Base-by-base conservation (phyloP, 2,329 filamentous ascomycete genomes). In the Phialemoniopsis sp. region DNA sequence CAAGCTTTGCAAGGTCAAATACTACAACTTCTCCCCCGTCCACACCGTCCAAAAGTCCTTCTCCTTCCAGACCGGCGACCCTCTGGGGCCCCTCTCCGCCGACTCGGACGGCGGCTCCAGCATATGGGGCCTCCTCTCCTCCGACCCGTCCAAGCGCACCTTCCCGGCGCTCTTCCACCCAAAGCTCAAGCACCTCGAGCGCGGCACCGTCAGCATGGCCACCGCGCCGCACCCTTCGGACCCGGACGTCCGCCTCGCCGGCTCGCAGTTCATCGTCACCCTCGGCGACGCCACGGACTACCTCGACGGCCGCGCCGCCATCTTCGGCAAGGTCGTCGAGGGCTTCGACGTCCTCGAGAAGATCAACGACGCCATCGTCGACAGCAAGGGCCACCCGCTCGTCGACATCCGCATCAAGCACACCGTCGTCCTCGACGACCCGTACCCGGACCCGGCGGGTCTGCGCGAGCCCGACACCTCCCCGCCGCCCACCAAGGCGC, bases 1-100 rank as follows among this genome's bases (percentile, higher is more conserved):
- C 41, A 97, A 98, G 75, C 87, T 98, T 53, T 96, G 93, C 80
- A 97, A 97, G 69, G 73, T 89, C 66, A 98, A 96, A 70, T 98
- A 97, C 70, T 98, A 96, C 80, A 97, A 97, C 70, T 97, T 94
- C 63, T 83, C 89, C 6, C 93, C 91, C 18, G 70, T 97, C 39
- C 88, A 96, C 67, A 89, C 85, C 50, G 80, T 98, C 29, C 93
- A 96, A 59, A 93, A 91, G 61, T 82, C 89, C 64, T 97, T 96
- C 66, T 95, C 90, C 45, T 95, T 95, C 65, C 91, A 97, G 64
- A 94, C 88, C 26, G 91, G 91, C 59, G 93, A 97, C 56, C 91
- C 91, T 12, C 82, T 97, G 38, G 91, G 93, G 12, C 91, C 90
- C 12, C 79, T 85, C 41, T 87, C 89, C 13, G 70, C 79, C 51